Conservation (phyloP, 176 grass and related monocot species). For the Zea luxurians region DNA sequence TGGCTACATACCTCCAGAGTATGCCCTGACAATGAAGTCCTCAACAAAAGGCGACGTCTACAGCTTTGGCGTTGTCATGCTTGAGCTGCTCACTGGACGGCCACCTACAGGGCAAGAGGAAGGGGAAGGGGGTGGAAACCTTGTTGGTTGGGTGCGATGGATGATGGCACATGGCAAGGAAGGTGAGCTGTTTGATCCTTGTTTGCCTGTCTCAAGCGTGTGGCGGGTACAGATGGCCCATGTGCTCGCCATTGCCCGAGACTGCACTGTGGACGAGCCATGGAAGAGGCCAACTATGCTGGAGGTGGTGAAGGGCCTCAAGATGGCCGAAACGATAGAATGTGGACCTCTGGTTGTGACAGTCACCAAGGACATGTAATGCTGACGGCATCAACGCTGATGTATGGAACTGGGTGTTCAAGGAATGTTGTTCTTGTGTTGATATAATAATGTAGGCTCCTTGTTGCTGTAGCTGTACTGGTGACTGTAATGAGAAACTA, state of each 20-base stretch:
- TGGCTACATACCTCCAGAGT: constrained; percentile 91
- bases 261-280: constrained; percentile 23
- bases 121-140: constrained; percentile 79
- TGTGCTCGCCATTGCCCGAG: too few relatives aligned
- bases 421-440: constrained; percentile 5
- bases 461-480: constrained; percentile 23
- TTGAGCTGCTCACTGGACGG: constrained; percentile 88
- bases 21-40: constrained; percentile 82
- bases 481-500: constrained; percentile 20
- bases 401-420: neutral
- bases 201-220: constrained; percentile 43
- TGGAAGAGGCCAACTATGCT: too few relatives aligned
- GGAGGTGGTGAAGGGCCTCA: too few relatives aligned
- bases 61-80: constrained; percentile 91
- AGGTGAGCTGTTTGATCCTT: constrained; percentile 73
- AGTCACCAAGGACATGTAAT: constrained; percentile 31
- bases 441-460: neutral
- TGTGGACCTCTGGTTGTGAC: constrained; percentile 6
- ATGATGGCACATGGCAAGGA: constrained; percentile 56
- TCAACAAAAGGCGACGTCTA: constrained; percentile 83
- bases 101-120: constrained; percentile 90
- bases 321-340: too few relatives aligned
- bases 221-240: constrained; percentile 61
- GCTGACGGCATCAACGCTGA: neutral
- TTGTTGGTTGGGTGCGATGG: constrained; percentile 92